Evolutionary conservation across 768 basidiomycete genomes (phyloP), one percentile per base, ranked within the genome.

Genomic region (Mycena galopus): DNA sequence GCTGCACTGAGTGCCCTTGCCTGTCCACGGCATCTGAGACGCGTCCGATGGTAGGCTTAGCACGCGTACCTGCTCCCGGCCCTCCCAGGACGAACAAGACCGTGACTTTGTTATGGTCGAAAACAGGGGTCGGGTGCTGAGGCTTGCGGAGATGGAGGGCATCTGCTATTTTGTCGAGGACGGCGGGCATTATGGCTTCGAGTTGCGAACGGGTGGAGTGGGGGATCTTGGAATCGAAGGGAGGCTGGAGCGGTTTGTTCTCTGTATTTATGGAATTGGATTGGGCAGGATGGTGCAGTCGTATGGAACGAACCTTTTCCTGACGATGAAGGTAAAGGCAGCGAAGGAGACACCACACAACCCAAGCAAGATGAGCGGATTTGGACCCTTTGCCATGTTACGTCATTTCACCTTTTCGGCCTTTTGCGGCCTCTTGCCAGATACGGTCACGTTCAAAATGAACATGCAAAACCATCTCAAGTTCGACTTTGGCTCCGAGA

Each of bases 71-170:
- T 77, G 96, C 96, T 61, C 98, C 98, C 23, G 98, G 98, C 0
- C 98, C 98, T 42, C 98, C 98, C 17, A 99, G 92, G 29, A 99
- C 97, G 78, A 94, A 99, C 78, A 99, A 87, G 68, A 99, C 97
- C 21, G 89, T 92, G 77, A 98, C 93, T 73, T 94, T 92, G 57
- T 80, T 79, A 35, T 84, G 81, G 81, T 95, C 91, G 77, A 98
- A 97, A 2, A 85, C 86, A 19, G 87, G 86, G 6, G 79, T 73
- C 51, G 73, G 75, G 44, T 65, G 44, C 14, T 68, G 37, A 29
- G 57, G n/a, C 47, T 78, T 77, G 58, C 75, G 74, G 25, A 84
- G 66, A 59, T 83, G 83, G 58, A 84, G 78, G 11, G 78, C 78
- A 58, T 82, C 78, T 29, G 80, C 78, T 71, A 84, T 83, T 80